A percentile compares a stretch with the other conserved stretches of the same genome.
phyloP scores from a whole-genome alignment of 768 basidiomycete genomes.

The Boletales sp. region DNA sequence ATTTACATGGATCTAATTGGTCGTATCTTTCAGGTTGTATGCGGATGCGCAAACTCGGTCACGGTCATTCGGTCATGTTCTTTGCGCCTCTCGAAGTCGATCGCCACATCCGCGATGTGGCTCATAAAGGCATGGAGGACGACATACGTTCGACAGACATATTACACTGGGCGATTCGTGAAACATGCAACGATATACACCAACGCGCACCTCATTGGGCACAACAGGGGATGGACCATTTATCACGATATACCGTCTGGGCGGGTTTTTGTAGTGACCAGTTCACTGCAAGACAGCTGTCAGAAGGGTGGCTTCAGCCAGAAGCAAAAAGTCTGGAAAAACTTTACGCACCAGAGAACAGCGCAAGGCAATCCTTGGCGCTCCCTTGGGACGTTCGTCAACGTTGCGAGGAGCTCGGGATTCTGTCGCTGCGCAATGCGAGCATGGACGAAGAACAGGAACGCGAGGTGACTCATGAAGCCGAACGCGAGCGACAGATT shows the following conservation, averaged over 20 bases:
- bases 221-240: constrained; percentile 40
- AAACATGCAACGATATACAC: constrained; percentile 42
- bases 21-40: constrained; percentile 41
- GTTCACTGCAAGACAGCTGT: constrained; percentile 4
- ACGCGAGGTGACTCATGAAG: constrained; percentile 40
- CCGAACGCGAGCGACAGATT: constrained; percentile 37
- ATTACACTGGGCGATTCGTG: constrained; percentile 41
- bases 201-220: constrained; percentile 40
- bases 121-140: constrained; percentile 1
- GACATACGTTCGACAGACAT: constrained; percentile 29
- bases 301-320: constrained; percentile 35
- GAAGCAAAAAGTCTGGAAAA: constrained; percentile 37
- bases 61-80: constrained; percentile 45
- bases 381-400: constrained; percentile 16
- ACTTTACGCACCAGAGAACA: constrained; percentile 25
- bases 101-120: constrained; percentile 31
- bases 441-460: constrained; percentile 44
- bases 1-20: no score
- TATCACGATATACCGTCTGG: constrained; percentile 25
- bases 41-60: constrained; percentile 50
- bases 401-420: constrained; percentile 27
- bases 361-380: constrained; percentile 1
- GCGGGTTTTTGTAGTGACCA: constrained; percentile 6
- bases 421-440: constrained; percentile 14
- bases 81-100: constrained; percentile 46